A percentile compares a stretch with the other conserved stretches of the same genome.
Conservation (phyloP, 768 basidiomycete genomes). For the Mrakia blollopis region DNA sequence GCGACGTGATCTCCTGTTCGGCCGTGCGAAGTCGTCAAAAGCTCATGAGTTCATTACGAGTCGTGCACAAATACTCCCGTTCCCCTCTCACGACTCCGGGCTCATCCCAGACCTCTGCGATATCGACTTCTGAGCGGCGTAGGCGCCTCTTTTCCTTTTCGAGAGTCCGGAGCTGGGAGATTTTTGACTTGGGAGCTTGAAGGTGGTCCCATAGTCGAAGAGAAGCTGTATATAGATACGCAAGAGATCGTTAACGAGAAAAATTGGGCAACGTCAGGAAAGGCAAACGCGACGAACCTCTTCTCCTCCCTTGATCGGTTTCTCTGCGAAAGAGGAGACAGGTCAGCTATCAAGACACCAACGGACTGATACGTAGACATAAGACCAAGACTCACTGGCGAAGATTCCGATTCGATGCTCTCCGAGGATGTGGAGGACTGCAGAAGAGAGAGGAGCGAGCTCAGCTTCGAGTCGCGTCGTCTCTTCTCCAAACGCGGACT, state of each 20-base stretch:
- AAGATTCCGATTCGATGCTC: slow-evolving; percentile 30
- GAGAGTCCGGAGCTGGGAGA: not conserved
- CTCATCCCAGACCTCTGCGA: not conserved
- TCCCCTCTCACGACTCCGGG: not conserved
- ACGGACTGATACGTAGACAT: not conserved
- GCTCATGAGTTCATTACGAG: no score
- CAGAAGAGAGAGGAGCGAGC: not conserved
- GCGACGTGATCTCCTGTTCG: not conserved
- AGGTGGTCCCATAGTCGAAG: slow-evolving; percentile 29
- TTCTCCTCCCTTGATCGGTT: not conserved
- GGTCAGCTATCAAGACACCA: not conserved
- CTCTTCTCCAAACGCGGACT: no score
- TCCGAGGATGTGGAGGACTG: slow-evolving; percentile 26
- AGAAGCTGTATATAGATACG: slow-evolving; percentile 1
- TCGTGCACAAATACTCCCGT: no score
- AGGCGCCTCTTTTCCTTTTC: not conserved
- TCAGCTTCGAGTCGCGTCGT: not conserved
- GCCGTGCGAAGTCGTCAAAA: no score
- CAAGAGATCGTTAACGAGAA: not conserved
- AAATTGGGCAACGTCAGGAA: not conserved
- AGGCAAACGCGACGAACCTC: slow-evolving; percentile 11
- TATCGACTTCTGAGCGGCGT: not conserved
- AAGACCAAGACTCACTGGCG: not conserved
- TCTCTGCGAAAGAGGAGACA: not conserved
- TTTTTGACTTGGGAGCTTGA: slow-evolving; percentile 3